These are phyloP conservation scores for Umbelopsis isabellina DNA, from an alignment of 192 early-diverging fungal species.

Conservation along the genomic window DNA sequence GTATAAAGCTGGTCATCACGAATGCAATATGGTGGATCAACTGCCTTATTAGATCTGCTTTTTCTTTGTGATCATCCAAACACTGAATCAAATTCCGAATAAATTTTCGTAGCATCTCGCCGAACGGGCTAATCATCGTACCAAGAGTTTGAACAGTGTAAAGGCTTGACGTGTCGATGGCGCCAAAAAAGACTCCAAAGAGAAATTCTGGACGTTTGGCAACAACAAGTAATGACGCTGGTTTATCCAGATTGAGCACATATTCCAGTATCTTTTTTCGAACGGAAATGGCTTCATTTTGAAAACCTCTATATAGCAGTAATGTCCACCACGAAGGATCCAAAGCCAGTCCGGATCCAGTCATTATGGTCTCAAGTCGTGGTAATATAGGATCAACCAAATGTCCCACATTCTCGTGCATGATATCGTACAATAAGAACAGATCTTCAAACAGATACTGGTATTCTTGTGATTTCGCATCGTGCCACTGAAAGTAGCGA, in stretches of 20 bases:
- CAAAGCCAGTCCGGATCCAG: background rate
- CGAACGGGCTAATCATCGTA: slow-evolving; percentile 35
- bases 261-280: slow-evolving; percentile 35
- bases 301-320: slow-evolving; percentile 35
- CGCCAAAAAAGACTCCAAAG: slow-evolving; percentile 28
- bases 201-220: slow-evolving; percentile 30
- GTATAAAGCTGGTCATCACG: slow-evolving; percentile 28
- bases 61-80: slow-evolving; percentile 27
- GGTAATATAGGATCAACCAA: slow-evolving; percentile 55
- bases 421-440: slow-evolving; percentile 51
- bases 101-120: slow-evolving; percentile 29
- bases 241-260: slow-evolving; percentile 24
- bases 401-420: slow-evolving; percentile 50
- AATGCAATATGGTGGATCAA: slow-evolving; percentile 38
- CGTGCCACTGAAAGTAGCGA: slow-evolving; percentile 30
- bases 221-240: slow-evolving; percentile 20
- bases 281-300: slow-evolving; percentile 29
- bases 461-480: slow-evolving; percentile 24
- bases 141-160: slow-evolving; percentile 33
- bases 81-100: slow-evolving; percentile 22
- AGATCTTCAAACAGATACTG: slow-evolving; percentile 51
- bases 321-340: slow-evolving; percentile 41
- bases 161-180: slow-evolving; percentile 29
- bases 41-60: slow-evolving; percentile 26
- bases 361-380: slow-evolving; percentile 38